A percentile compares a stretch with the other conserved stretches of the same genome.
phyloP scores from a whole-genome alignment of 1,284 basidiomycete genomes.

The Puccinia triticina region DNA sequence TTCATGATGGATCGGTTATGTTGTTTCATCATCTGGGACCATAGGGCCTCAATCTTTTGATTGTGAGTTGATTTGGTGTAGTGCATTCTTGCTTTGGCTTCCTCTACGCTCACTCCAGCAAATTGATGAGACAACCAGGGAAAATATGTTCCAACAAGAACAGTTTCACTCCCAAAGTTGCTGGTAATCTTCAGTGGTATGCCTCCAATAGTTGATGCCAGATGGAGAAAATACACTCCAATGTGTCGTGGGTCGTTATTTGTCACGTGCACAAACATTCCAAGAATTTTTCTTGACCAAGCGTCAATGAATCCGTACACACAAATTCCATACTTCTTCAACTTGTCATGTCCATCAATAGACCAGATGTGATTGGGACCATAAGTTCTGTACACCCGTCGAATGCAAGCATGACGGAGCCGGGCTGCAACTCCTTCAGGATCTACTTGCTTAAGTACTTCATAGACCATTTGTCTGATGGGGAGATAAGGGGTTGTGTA shows the following conservation, averaged over 20 bases:
- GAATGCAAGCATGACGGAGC: background rate
- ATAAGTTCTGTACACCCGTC: background rate
- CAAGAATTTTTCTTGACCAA: background rate
- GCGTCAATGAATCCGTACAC: background rate
- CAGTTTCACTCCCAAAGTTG: background rate
- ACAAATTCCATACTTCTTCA: background rate
- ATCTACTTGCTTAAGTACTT: background rate
- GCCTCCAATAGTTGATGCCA: background rate
- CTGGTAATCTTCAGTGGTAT: background rate
- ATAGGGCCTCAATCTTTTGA: conserved; percentile 24
- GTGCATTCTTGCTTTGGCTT: background rate
- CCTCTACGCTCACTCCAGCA: background rate
- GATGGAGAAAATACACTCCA: background rate
- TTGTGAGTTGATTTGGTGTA: conserved; percentile 11
- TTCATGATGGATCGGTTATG: background rate
- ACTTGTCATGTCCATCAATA: conserved; percentile 18
- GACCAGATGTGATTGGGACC: conserved; percentile 10
- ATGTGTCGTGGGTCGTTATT: conserved; percentile 11
- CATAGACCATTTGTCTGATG: background rate
- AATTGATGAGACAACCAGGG: background rate
- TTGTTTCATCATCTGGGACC: conserved; percentile 20
- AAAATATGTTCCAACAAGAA: background rate
- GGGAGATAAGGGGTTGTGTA: background rate
- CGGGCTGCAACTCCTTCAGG: background rate
- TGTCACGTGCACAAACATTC: background rate